Evolutionary conservation across 345 rosid species (phyloP).

Genomic region (thale cress (Arabidopsis thaliana)): DNA sequence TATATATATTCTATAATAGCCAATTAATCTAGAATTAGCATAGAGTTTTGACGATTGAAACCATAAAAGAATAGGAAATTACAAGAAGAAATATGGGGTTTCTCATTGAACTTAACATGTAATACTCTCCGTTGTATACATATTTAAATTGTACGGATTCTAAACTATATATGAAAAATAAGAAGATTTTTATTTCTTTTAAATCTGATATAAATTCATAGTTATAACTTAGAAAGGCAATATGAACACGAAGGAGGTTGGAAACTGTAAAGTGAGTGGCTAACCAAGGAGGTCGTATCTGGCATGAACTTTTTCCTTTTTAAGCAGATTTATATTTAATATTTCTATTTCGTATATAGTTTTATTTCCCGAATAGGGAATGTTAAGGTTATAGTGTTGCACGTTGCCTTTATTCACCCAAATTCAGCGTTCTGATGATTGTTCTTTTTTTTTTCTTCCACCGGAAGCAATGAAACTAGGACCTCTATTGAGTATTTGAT

Average conservation of each 20-base stretch:
- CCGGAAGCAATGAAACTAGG: slow-evolving; percentile 25
- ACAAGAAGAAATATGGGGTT: too few species aligned
- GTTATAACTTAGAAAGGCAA: not conserved
- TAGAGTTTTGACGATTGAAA: too few species aligned
- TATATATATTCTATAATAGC: too few species aligned
- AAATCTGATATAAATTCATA: not conserved
- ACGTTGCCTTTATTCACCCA: slow-evolving; percentile 37
- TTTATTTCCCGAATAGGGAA: slow-evolving; percentile 41
- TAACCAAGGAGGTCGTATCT: slow-evolving; percentile 28
- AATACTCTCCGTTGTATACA: not conserved
- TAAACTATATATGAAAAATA: not conserved
- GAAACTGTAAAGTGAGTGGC: slow-evolving; percentile 38
- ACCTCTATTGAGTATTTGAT: slow-evolving; percentile 10
- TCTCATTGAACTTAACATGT: not conserved
- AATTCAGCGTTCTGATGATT: slow-evolving; percentile 29
- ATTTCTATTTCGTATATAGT: not conserved
- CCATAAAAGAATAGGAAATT: too few species aligned
- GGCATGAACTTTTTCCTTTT: slow-evolving; percentile 33
- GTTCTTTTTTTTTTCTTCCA: slow-evolving; percentile 30
- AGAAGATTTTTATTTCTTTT: too few species aligned
- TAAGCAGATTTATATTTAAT: not conserved
- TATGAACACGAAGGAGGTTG: slow-evolving; percentile 33
- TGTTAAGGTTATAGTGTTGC: slow-evolving; percentile 41
- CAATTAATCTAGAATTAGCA: too few species aligned
- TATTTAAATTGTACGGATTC: not conserved